Percentiles rank a stretch among this genome's conserved stretches.
These are phyloP conservation scores for Penicillium sp. DNA, from an alignment of 2,329 filamentous ascomycete species.

Conservation along the genomic window DNA sequence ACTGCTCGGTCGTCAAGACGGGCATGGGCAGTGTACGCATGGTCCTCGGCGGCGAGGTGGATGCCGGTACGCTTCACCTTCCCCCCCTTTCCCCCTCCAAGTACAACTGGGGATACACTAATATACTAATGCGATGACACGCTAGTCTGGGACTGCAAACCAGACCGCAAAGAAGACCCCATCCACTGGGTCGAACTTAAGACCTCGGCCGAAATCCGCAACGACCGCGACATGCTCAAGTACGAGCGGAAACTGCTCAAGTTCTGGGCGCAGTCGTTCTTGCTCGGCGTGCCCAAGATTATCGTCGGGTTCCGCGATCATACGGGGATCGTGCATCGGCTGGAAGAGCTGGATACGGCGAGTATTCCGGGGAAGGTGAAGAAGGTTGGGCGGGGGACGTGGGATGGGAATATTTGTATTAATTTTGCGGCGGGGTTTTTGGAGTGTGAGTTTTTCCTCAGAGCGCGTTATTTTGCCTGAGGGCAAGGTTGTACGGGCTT, in stretches of 20 bases:
- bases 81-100: too few species aligned
- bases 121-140: too few species aligned
- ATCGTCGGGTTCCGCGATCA: slow-evolving; percentile 83
- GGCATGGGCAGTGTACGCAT: slow-evolving; percentile 75
- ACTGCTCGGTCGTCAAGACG: slow-evolving; percentile 91
- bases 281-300: slow-evolving; percentile 89
- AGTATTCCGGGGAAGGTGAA: slow-evolving; percentile 76
- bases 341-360: slow-evolving; percentile 80
- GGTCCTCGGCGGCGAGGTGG: slow-evolving; percentile 89
- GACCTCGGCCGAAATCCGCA: slow-evolving; percentile 73
- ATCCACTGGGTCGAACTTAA: slow-evolving; percentile 96
- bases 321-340: slow-evolving; percentile 67
- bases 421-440: slow-evolving; percentile 82
- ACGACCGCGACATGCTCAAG: slow-evolving; percentile 67
- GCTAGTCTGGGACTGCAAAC: slow-evolving; percentile 78
- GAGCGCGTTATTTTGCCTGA: too few species aligned
- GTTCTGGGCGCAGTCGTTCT: slow-evolving; percentile 95
- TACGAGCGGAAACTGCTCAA: slow-evolving; percentile 92
- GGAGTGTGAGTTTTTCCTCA: slow-evolving; percentile 60
- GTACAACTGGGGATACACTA: too few species aligned
- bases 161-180: slow-evolving; percentile 62
- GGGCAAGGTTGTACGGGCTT: background rate
- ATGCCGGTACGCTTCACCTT: slow-evolving; percentile 64
- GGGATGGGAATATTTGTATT: slow-evolving; percentile 93
- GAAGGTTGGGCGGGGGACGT: slow-evolving; percentile 64